Conservation (phyloP, 139 green algal genomes). For the Tetradesmus obliquus region DNA sequence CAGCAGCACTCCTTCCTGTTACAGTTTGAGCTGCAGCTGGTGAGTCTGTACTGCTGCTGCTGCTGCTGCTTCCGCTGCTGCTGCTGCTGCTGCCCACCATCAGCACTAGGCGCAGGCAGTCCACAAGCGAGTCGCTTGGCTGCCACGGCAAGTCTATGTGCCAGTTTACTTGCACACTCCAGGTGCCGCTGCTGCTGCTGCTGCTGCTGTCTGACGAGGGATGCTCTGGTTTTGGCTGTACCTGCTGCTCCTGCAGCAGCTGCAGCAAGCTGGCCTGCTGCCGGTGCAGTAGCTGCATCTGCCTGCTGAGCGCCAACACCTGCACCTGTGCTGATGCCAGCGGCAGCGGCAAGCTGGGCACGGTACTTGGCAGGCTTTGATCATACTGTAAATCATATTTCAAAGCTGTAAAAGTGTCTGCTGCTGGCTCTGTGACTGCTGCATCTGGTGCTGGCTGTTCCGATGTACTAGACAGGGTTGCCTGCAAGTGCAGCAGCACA, state of each 20-base stretch:
- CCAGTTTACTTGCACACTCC: background rate
- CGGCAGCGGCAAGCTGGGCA: background rate
- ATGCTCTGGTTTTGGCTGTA: background rate
- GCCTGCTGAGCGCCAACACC: background rate
- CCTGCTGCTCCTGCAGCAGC: background rate
- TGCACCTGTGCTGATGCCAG: background rate
- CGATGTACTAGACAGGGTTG: background rate
- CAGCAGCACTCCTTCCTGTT: background rate
- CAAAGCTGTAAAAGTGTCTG: background rate
- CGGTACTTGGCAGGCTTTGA: background rate
- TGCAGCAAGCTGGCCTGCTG: background rate
- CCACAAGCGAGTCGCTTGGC: background rate
- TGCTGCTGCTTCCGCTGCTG: background rate
- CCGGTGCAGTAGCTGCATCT: background rate
- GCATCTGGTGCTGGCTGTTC: background rate
- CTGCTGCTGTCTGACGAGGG: slow-evolving; percentile 1
- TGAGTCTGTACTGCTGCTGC: background rate
- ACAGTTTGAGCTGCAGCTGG: background rate
- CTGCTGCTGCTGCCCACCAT: background rate
- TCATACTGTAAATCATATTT: background rate
- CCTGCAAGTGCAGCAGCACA: background rate
- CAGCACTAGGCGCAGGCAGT: background rate
- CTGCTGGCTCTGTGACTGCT: background rate
- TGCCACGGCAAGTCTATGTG: background rate
- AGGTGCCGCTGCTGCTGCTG: background rate